Percentiles rank a stretch among this genome's conserved stretches.
Evolutionary conservation across 2,329 filamentous ascomycete genomes (phyloP).

Genomic region (Ceratocystis harringtonii): DNA sequence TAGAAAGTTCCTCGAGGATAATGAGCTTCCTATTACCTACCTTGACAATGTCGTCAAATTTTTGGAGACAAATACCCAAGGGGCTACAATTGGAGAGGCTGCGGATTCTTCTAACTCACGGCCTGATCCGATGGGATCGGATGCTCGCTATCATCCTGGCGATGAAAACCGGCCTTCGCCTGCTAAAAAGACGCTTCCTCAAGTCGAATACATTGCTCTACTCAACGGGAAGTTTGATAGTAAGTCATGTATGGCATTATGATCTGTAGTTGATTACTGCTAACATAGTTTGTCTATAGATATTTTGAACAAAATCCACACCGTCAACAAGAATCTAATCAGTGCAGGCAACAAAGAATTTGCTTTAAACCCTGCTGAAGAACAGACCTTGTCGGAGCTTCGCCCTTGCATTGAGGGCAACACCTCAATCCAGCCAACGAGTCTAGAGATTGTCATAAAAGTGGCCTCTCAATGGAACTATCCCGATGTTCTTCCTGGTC

Average conservation of each 20-base stretch:
- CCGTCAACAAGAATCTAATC: slow-evolving; percentile 60
- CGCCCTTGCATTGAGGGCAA: slow-evolving; percentile 48
- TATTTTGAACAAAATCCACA: slow-evolving; percentile 61
- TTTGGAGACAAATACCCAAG: slow-evolving; percentile 78
- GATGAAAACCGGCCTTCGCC: slow-evolving; percentile 32
- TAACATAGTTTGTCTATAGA: slow-evolving; percentile 29
- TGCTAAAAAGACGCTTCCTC: slow-evolving; percentile 48
- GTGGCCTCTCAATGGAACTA: slow-evolving; percentile 69
- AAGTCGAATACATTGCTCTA: slow-evolving; percentile 61
- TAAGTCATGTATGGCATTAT: slow-evolving; percentile 21
- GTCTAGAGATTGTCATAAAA: slow-evolving; percentile 52
- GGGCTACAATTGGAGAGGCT: slow-evolving; percentile 57
- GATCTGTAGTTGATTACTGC: background rate
- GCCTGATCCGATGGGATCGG: slow-evolving; percentile 62
- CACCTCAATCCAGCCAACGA: slow-evolving; percentile 34
- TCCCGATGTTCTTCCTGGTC: slow-evolving; percentile 61
- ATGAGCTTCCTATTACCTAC: slow-evolving; percentile 75
- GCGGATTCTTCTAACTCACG: slow-evolving; percentile 26
- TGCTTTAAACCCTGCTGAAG: slow-evolving; percentile 57
- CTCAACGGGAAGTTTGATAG: slow-evolving; percentile 50
- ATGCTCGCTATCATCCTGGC: slow-evolving; percentile 63
- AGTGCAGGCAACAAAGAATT: slow-evolving; percentile 56
- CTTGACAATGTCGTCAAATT: slow-evolving; percentile 88
- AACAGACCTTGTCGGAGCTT: slow-evolving; percentile 46
- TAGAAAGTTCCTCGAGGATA: slow-evolving; percentile 76